A percentile compares a stretch with the other conserved stretches of the same genome.
Evolutionary conservation across 495 filamentous ascomycete species (phyloP).

Genomic region (Choiromyces venosus): DNA sequence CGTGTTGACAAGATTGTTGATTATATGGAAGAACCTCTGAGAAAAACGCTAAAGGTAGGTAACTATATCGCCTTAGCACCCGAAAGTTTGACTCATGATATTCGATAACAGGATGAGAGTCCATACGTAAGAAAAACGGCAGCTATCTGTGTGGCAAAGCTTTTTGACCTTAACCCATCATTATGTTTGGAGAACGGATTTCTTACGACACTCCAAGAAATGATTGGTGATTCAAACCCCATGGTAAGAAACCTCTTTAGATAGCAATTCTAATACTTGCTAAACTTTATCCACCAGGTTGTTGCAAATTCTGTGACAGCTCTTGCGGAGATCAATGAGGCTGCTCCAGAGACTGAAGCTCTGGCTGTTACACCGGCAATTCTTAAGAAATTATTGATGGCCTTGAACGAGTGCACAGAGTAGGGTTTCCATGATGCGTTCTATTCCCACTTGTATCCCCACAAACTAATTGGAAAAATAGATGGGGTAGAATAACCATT

Average conservation of each 20-base stretch:
- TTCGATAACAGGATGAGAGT: conserved; percentile 73
- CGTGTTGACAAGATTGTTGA: conserved; percentile 99
- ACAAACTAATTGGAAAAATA: conserved; percentile 16
- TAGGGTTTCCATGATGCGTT: conserved; percentile 10
- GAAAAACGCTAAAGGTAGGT: conserved; percentile 90
- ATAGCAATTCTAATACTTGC: not conserved
- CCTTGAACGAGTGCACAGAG: conserved; percentile 95
- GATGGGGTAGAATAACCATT: conserved; percentile 94
- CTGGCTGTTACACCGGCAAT: conserved; percentile 71
- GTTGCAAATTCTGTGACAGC: conserved; percentile 95
- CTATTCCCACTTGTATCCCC: not conserved
- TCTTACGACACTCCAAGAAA: conserved; percentile 86
- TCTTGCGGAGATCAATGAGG: conserved; percentile 81
- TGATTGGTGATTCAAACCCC: conserved; percentile 95
- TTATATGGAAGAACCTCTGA: conserved; percentile 97
- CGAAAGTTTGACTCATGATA: conserved; percentile 59
- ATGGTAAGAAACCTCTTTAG: conserved; percentile 54
- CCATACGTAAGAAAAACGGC: conserved; percentile 98
- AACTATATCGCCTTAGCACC: conserved; percentile 84
- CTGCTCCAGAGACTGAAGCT: conserved; percentile 83
- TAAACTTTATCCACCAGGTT: conserved; percentile 42
- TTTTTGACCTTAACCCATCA: conserved; percentile 86
- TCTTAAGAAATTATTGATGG: conserved; percentile 93
- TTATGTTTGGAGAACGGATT: conserved; percentile 97
- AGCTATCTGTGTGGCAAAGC: conserved; percentile 94